Percentiles rank a stretch among this genome's conserved stretches.
phyloP scores from a whole-genome alignment of 2,329 filamentous ascomycete species.

The Cytospora mali region DNA sequence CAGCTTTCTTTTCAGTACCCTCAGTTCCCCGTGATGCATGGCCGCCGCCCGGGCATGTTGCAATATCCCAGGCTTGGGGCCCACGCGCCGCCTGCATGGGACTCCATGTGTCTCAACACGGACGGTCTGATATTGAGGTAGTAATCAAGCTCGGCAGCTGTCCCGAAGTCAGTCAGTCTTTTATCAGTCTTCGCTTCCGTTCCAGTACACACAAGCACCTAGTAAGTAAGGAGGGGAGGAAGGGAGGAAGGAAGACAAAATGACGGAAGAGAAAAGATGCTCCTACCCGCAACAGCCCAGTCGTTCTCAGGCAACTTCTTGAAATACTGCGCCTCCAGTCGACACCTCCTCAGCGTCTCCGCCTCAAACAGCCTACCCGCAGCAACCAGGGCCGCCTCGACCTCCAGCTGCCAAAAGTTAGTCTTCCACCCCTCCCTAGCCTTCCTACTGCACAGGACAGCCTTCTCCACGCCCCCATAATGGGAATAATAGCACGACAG shows the following conservation, averaged over 20 bases:
- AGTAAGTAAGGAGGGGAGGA: neutral
- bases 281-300: slow-evolving; percentile 9
- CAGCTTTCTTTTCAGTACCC: too few relatives aligned
- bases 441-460: slow-evolving; percentile 7
- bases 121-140: slow-evolving; percentile 19
- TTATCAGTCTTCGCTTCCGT: too few relatives aligned
- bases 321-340: slow-evolving; percentile 27
- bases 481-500: slow-evolving; percentile 17
- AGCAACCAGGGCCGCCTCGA: slow-evolving; percentile 18
- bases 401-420: slow-evolving; percentile 26
- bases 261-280: neutral
- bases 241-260: neutral
- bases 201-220: neutral
- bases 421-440: slow-evolving; percentile 27
- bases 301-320: slow-evolving; percentile 25
- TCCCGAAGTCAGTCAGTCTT: neutral
- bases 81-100: slow-evolving; percentile 14
- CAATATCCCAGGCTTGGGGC: slow-evolving; percentile 18
- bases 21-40: neutral
- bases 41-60: neutral
- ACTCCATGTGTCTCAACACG: slow-evolving; percentile 6
- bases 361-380: slow-evolving; percentile 26
- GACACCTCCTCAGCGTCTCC: slow-evolving; percentile 25
- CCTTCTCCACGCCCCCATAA: slow-evolving; percentile 2
- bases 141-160: slow-evolving; percentile 17